phyloP scores from a whole-genome alignment of 352 stramenopile species.

The Phytophthora litchii region DNA sequence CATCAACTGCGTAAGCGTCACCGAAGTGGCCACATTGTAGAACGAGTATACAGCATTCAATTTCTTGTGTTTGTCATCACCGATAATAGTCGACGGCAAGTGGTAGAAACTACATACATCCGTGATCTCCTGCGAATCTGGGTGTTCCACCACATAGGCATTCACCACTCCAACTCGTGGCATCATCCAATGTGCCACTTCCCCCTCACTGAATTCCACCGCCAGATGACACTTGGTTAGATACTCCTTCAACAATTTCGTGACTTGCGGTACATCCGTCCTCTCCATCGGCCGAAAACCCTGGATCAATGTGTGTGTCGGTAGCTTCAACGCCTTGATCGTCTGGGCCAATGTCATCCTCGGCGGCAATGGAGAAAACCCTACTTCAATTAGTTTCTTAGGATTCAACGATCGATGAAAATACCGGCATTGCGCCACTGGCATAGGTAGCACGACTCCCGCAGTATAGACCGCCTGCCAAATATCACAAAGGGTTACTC shows the following conservation, averaged over 20 bases:
- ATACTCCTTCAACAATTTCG: slow-evolving; percentile 56
- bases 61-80: slow-evolving; percentile 93
- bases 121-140: slow-evolving; percentile 75
- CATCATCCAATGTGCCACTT: slow-evolving; percentile 97
- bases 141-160: slow-evolving; percentile 90
- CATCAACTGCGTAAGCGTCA: slow-evolving; percentile 67
- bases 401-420: slow-evolving; percentile 98
- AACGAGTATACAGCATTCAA: slow-evolving; percentile 98
- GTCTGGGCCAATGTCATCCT: slow-evolving; percentile 96
- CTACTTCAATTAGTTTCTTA: slow-evolving; percentile 98
- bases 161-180: slow-evolving; percentile 94
- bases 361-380: slow-evolving; percentile 93
- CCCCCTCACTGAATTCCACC: slow-evolving; percentile 89
- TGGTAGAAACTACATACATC: slow-evolving; percentile 98
- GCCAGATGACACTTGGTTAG: slow-evolving; percentile 76
- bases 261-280: slow-evolving; percentile 59
- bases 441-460: slow-evolving; percentile 96
- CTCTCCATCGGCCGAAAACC: slow-evolving; percentile 64
- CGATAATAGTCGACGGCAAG: slow-evolving; percentile 96
- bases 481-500: slow-evolving; percentile 94
- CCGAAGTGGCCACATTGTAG: slow-evolving; percentile 93
- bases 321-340: slow-evolving; percentile 91
- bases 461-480: slow-evolving; percentile 99
- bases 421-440: slow-evolving; percentile 95
- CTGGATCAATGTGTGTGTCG: slow-evolving; percentile 34